phyloP scores from a whole-genome alignment of 805 yeast genomes.

The Clavispora asparagi region DNA sequence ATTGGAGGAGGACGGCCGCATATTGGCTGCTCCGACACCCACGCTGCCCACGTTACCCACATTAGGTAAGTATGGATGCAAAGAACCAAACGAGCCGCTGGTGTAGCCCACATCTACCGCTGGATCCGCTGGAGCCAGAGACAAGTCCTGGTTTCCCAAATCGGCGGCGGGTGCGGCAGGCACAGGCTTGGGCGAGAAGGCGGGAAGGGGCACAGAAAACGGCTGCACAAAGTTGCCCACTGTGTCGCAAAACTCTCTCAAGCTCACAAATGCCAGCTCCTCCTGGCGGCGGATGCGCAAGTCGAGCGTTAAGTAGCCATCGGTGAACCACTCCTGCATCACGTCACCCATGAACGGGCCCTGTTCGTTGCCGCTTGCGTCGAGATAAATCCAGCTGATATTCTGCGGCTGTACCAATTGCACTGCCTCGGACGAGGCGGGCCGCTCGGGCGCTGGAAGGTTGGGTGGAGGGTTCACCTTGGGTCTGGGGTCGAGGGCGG shows the following conservation, averaged over 20 bases:
- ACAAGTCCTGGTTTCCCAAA: background rate
- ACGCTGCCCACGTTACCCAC: conserved; percentile 5
- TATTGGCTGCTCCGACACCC: conserved; percentile 24
- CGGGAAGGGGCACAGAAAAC: conserved; percentile 55
- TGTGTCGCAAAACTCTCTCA: conserved; percentile 48
- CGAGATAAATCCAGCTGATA: conserved; percentile 69
- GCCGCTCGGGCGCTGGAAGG: conserved; percentile 1
- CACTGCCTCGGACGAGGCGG: background rate
- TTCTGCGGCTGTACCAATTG: conserved; percentile 16
- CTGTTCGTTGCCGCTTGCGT: conserved; percentile 63
- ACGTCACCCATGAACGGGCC: conserved; percentile 73
- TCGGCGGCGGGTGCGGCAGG: background rate
- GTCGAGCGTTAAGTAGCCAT: conserved; percentile 51
- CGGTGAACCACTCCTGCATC: conserved; percentile 76
- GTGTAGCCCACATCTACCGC: background rate
- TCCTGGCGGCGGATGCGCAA: conserved; percentile 56
- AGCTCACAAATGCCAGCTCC: conserved; percentile 44
- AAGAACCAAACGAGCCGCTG: background rate
- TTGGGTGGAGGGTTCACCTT: conserved; percentile 9
- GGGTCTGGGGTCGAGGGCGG: background rate
- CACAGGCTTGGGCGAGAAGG: background rate
- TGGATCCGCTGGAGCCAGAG: background rate
- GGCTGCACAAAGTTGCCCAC: conserved; percentile 53
- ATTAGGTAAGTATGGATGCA: background rate
- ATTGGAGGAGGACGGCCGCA: conserved; percentile 17